Conservation (phyloP, 345 rosid genomes). For the Rubroshorea leprosula region DNA sequence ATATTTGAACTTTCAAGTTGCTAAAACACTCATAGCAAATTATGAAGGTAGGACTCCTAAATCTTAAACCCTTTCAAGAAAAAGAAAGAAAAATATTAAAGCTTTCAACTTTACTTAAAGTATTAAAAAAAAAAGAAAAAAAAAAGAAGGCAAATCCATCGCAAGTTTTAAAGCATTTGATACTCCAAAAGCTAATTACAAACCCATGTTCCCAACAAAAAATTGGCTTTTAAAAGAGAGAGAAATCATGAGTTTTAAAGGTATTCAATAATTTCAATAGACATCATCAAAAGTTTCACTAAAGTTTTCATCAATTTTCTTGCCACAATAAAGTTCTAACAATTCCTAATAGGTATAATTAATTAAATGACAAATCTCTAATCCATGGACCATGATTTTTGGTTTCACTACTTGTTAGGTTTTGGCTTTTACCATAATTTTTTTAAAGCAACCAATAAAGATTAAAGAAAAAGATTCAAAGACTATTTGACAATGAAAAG, state of each 20-base stretch:
- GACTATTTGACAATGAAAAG: constrained; percentile 19
- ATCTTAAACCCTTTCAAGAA: constrained; percentile 7
- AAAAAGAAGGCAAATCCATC: constrained; percentile 7
- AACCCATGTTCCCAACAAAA: constrained; percentile 30
- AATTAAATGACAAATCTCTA: constrained; percentile 8
- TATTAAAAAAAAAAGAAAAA: constrained; percentile 17
- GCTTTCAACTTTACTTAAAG: constrained; percentile 18
- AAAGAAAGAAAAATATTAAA: constrained; percentile 8
- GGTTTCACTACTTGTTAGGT: constrained; percentile 8
- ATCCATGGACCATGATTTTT: constrained; percentile 11
- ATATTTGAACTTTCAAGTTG: no score
- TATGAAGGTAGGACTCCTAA: constrained; percentile 25
- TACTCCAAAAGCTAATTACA: constrained; percentile 23
- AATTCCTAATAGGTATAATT: not conserved
- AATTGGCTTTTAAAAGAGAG: constrained; percentile 11
- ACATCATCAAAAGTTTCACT: constrained; percentile 44
- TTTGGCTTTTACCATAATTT: constrained; percentile 22
- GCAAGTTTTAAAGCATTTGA: constrained; percentile 17
- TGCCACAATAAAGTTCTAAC: constrained; percentile 28
- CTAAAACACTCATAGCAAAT: constrained; percentile 8
- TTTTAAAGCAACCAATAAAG: not conserved
- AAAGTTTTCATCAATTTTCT: constrained; percentile 39
- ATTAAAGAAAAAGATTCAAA: constrained; percentile 17
- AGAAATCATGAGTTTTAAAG: constrained; percentile 21
- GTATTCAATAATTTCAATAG: constrained; percentile 31